A percentile compares a stretch with the other conserved stretches of the same genome.
phyloP scores from a whole-genome alignment of 31 red algal species.

The Endocladia muricata region DNA sequence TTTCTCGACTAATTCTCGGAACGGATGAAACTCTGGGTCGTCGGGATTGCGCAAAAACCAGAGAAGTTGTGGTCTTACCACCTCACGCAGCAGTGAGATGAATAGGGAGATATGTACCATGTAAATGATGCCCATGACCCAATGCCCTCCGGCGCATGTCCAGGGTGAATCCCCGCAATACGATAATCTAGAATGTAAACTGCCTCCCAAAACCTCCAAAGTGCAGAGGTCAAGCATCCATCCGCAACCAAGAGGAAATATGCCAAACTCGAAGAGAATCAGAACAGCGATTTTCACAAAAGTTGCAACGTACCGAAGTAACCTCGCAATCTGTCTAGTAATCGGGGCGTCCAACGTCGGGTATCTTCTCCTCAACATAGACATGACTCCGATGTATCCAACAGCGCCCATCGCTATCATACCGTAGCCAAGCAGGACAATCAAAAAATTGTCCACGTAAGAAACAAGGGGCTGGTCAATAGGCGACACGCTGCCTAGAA shows the following conservation, averaged over 20 bases:
- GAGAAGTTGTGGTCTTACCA: conserved; percentile 73
- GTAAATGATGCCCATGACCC: conserved; percentile 88
- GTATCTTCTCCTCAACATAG: conserved; percentile 49
- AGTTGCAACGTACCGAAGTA: conserved; percentile 59
- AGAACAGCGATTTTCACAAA: conserved; percentile 77
- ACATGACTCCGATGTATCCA: conserved; percentile 58
- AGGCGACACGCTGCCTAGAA: background rate
- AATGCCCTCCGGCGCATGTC: conserved; percentile 65
- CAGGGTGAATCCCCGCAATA: conserved; percentile 50
- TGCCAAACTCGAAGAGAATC: conserved; percentile 74
- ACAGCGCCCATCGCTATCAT: conserved; percentile 60
- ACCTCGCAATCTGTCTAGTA: conserved; percentile 41
- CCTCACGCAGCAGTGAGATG: conserved; percentile 68
- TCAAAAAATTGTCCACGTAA: conserved; percentile 65
- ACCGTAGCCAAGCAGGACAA: conserved; percentile 77
- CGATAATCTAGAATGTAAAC: conserved; percentile 32
- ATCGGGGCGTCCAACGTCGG: conserved; percentile 56
- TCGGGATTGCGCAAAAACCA: conserved; percentile 94
- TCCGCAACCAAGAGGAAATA: conserved; percentile 87
- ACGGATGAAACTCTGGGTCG: conserved; percentile 88
- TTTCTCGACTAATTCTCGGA: conserved; percentile 89
- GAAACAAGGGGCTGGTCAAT: background rate
- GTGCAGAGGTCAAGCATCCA: conserved; percentile 85
- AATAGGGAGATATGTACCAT: conserved; percentile 85
- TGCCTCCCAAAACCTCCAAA: conserved; percentile 40